Conservation (phyloP, 164 flowering plant species). For the Umbellularia californica region DNA sequence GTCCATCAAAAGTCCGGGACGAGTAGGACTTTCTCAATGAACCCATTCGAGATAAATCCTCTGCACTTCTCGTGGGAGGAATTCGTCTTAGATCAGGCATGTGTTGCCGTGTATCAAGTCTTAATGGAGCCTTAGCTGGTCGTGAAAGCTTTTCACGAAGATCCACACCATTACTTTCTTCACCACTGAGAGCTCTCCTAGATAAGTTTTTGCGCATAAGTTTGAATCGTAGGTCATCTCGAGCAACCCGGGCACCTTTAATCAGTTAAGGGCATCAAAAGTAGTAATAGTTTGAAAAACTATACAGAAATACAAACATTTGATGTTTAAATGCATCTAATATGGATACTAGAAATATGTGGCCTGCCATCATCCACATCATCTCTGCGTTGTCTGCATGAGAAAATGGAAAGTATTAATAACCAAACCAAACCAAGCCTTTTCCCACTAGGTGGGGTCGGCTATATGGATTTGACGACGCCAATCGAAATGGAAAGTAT, state of each 20-base stretch:
- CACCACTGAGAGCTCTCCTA: slow-evolving; percentile 20
- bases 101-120: slow-evolving; percentile 20
- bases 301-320: slow-evolving; percentile 9
- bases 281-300: slow-evolving; percentile 14
- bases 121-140: slow-evolving; percentile 30
- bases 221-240: slow-evolving; percentile 65
- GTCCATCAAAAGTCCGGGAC: slow-evolving; percentile 51
- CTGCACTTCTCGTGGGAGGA: slow-evolving; percentile 47
- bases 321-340: slow-evolving; percentile 7
- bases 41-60: slow-evolving; percentile 33
- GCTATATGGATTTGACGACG: too few relatives aligned
- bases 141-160: slow-evolving; percentile 66
- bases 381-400: slow-evolving; percentile 38
- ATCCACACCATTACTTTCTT: slow-evolving; percentile 26
- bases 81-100: slow-evolving; percentile 28
- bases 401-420: slow-evolving; percentile 18
- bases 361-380: slow-evolving; percentile 37
- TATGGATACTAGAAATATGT: slow-evolving; percentile 11
- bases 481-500: slow-evolving; percentile 13
- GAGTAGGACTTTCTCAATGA: slow-evolving; percentile 45
- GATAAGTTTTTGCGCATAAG: slow-evolving; percentile 49
- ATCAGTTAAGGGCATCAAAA: slow-evolving; percentile 21
- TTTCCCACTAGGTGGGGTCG: too few relatives aligned
- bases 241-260: slow-evolving; percentile 38
- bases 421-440: too few relatives aligned